Conservation (phyloP, 2,329 filamentous ascomycete species). For the Pestalotiopsis sp. region DNA sequence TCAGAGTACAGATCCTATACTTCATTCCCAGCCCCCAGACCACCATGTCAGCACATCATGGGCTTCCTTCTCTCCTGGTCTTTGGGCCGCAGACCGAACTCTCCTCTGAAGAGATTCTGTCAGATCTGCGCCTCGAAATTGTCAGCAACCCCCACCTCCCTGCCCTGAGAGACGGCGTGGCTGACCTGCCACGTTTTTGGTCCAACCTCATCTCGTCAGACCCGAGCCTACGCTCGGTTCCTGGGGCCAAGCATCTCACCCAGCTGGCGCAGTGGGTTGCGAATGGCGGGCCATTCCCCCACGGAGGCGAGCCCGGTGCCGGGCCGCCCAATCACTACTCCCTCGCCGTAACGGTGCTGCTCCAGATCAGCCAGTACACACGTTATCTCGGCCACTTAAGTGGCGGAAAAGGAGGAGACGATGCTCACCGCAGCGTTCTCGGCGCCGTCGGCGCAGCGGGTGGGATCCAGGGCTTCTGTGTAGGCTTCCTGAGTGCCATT, state of each 20-base stretch:
- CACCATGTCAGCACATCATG: too few relatives aligned
- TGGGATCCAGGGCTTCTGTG: slow-evolving; percentile 22
- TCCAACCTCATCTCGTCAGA: background rate
- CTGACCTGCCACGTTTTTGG: slow-evolving; percentile 8
- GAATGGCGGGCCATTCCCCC: background rate
- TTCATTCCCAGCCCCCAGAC: too few relatives aligned
- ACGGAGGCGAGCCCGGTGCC: background rate
- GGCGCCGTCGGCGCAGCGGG: background rate
- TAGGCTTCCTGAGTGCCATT: slow-evolving; percentile 21
- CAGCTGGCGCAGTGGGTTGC: background rate
- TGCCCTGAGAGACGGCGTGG: slow-evolving; percentile 9
- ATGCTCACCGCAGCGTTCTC: slow-evolving; percentile 11
- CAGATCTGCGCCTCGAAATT: slow-evolving; percentile 16
- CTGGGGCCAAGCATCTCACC: background rate
- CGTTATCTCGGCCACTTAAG: slow-evolving; percentile 12
- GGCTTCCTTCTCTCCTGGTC: slow-evolving; percentile 17
- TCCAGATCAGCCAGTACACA: slow-evolving; percentile 11
- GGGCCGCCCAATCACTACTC: slow-evolving; percentile 1
- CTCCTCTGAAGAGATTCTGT: slow-evolving; percentile 9
- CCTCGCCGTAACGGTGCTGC: slow-evolving; percentile 1
- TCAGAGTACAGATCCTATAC: too few relatives aligned
- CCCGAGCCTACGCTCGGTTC: background rate
- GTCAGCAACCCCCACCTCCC: slow-evolving; percentile 7
- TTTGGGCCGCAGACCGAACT: slow-evolving; percentile 19
- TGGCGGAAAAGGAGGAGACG: background rate